These are phyloP conservation scores for Amaranthus tricolor DNA, from an alignment of 179 eudicot genomes.

Conservation along the genomic window DNA sequence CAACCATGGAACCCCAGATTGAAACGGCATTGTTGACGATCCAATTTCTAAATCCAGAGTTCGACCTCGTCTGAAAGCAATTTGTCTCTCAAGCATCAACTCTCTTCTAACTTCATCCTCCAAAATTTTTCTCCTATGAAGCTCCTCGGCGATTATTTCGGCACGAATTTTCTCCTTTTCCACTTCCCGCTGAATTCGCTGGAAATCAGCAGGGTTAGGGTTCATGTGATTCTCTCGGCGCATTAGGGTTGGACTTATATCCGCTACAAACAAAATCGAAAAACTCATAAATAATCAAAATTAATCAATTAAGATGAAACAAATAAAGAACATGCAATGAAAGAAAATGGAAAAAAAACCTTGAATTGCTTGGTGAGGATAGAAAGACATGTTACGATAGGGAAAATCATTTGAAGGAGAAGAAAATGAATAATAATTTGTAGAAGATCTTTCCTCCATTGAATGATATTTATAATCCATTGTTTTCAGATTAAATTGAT, in stretches of 20 bases:
- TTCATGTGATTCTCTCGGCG: constrained; percentile 8
- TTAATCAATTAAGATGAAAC: too few relatives aligned
- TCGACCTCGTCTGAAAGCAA: constrained; percentile 21
- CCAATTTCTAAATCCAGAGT: not conserved
- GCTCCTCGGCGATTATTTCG: constrained; percentile 50
- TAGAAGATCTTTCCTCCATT: constrained; percentile 11
- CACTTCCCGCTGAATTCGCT: constrained; percentile 42
- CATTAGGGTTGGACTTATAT: constrained; percentile 16
- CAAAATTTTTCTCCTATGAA: constrained; percentile 36
- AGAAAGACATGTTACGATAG: constrained; percentile 19
- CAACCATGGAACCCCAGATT: constrained; percentile 24
- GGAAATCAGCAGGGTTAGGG: constrained; percentile 11
- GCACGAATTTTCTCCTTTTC: constrained; percentile 58
- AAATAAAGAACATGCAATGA: not conserved
- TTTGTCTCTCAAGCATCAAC: constrained; percentile 50
- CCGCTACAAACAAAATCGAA: constrained; percentile 26
- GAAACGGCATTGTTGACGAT: constrained; percentile 18
- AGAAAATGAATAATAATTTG: not conserved
- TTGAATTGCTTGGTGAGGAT: constrained; percentile 40
- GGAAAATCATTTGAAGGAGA: constrained; percentile 4
- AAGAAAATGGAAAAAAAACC: constrained; percentile 21
- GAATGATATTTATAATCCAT: constrained; percentile 48
- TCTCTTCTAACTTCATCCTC: constrained; percentile 73
- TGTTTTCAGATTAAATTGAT: not conserved
- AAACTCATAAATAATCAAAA: not conserved